Conservation (phyloP, 495 filamentous ascomycete species). For the Tuber microsphaerosporum region DNA sequence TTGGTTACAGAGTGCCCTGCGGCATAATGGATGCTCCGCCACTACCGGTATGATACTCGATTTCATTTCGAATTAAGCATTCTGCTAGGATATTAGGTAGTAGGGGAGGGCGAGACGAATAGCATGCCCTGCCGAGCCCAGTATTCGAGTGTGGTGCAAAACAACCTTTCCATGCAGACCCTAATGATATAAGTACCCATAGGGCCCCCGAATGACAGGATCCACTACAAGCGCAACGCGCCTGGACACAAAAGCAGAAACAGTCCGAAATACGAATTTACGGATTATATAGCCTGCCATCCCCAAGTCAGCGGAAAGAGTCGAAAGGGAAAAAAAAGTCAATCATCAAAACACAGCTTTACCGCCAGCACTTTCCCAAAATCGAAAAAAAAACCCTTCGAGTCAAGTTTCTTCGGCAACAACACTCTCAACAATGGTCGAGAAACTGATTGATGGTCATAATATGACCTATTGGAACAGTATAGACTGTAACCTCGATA, state of each 20-base stretch:
- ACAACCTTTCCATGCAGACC: neutral
- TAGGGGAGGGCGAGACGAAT: neutral
- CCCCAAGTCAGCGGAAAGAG: neutral
- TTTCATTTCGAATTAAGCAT: neutral
- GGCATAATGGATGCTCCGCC: neutral
- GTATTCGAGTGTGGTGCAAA: neutral
- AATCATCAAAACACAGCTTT: neutral
- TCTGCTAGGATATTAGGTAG: neutral
- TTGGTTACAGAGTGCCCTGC: neutral
- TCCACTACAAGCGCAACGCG: neutral
- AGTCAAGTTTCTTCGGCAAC: neutral
- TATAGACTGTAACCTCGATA: constrained; percentile 27
- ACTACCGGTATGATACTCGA: neutral
- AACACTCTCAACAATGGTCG: neutral
- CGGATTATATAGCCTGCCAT: neutral
- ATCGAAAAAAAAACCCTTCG: neutral
- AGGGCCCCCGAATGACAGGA: neutral
- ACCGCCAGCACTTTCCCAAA: neutral
- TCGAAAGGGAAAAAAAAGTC: neutral
- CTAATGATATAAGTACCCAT: neutral
- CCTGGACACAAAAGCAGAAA: neutral
- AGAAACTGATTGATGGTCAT: neutral
- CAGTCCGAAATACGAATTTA: neutral
- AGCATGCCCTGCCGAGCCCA: neutral
- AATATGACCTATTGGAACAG: constrained; percentile 1